Percentiles rank a stretch among this genome's conserved stretches.
Evolutionary conservation across 192 early-diverging fungal genomes (phyloP).

Genomic region (Coemansia sp.): DNA sequence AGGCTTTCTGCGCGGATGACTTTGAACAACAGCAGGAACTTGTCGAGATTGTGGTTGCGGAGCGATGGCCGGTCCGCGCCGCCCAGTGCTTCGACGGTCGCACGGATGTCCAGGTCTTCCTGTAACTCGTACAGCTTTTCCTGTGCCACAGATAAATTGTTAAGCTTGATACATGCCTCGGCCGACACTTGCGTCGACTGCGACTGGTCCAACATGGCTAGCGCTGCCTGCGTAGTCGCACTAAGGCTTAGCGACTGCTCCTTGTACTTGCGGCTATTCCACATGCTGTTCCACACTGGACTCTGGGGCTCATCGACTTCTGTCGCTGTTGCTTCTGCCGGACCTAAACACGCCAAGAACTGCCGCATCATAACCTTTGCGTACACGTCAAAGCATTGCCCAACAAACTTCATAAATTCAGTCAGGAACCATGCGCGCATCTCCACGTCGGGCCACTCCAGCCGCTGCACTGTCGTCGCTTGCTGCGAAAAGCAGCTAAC

Average conservation of each 20-base stretch:
- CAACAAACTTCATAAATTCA: slow-evolving; percentile 47
- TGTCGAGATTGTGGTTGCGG: slow-evolving; percentile 8
- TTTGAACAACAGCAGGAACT: slow-evolving; percentile 66
- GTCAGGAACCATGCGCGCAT: slow-evolving; percentile 43
- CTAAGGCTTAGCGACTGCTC: slow-evolving; percentile 39
- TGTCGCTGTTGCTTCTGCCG: slow-evolving; percentile 2
- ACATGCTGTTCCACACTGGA: slow-evolving; percentile 43
- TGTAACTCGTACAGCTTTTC: slow-evolving; percentile 49
- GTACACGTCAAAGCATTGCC: slow-evolving; percentile 45
- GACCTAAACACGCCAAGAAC: slow-evolving; percentile 34
- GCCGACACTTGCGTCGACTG: slow-evolving; percentile 27
- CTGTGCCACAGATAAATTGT: slow-evolving; percentile 44
- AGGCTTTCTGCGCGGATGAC: slow-evolving; percentile 69
- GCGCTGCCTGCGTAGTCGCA: slow-evolving; percentile 33
- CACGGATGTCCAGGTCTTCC: slow-evolving; percentile 39
- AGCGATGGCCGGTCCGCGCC: slow-evolving; percentile 44
- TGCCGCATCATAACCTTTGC: slow-evolving; percentile 45
- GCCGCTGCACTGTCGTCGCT: slow-evolving; percentile 27
- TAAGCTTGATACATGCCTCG: slow-evolving; percentile 52
- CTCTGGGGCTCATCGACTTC: slow-evolving; percentile 11
- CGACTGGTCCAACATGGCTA: slow-evolving; percentile 44
- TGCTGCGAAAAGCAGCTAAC: slow-evolving; percentile 51
- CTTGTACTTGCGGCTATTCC: slow-evolving; percentile 51
- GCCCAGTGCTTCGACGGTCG: slow-evolving; percentile 34
- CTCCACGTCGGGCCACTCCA: slow-evolving; percentile 54